Percentiles rank a stretch among this genome's conserved stretches.
phyloP scores from a whole-genome alignment of 164 flowering plant species.

The Vitis cinerea region DNA sequence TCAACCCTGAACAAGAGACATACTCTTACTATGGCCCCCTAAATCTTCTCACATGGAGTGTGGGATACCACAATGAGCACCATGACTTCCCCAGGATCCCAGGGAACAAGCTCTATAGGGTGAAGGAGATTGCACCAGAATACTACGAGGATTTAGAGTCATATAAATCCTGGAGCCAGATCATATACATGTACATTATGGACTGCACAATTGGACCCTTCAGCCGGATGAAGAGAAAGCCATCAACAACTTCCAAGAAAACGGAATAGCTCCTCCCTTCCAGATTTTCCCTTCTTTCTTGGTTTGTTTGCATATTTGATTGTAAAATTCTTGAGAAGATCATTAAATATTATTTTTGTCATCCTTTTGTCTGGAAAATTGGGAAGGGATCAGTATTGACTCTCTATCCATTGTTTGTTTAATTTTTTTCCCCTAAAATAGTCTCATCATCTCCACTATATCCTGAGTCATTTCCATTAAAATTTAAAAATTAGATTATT shows the following conservation, averaged over 20 bases:
- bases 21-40: slow-evolving; percentile 94
- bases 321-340: no score
- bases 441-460: no score
- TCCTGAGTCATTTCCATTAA: no score
- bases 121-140: slow-evolving; percentile 93
- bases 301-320: no score
- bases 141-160: slow-evolving; percentile 63
- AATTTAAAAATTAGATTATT: no score
- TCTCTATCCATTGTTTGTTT: no score
- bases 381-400: no score
- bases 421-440: no score
- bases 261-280: slow-evolving; percentile 40
- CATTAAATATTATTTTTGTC: no score
- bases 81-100: slow-evolving; percentile 97
- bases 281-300: neutral
- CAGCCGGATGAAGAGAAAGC: slow-evolving; percentile 90
- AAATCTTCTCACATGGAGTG: slow-evolving; percentile 87
- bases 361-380: no score
- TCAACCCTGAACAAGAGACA: slow-evolving; percentile 85
- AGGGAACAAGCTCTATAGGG: slow-evolving; percentile 86
- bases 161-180: slow-evolving; percentile 92
- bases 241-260: slow-evolving; percentile 36
- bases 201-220: slow-evolving; percentile 81
- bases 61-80: slow-evolving; percentile 97
- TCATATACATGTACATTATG: slow-evolving; percentile 89